A percentile compares a stretch with the other conserved stretches of the same genome.
phyloP scores from a whole-genome alignment of 441 rosid genomes.

The Bruguiera hainesii region DNA sequence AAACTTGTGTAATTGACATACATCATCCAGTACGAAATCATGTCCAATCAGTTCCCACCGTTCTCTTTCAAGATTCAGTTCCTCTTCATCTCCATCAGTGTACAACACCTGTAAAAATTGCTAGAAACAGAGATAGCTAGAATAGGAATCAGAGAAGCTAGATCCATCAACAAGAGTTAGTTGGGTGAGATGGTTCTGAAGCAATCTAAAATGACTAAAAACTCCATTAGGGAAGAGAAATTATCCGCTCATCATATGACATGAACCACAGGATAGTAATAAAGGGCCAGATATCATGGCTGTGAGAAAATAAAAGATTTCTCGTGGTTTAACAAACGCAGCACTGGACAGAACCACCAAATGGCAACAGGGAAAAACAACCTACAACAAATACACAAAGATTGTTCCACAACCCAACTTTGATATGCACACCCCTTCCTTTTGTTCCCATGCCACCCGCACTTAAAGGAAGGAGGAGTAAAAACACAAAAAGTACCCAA shows the following conservation, averaged over 20 bases:
- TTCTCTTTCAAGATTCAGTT: constrained; percentile 42
- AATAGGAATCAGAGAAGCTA: constrained; percentile 2
- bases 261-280: background rate
- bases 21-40: constrained; percentile 25
- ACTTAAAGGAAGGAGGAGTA: background rate
- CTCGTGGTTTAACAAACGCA: constrained; percentile 3
- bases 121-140: constrained; percentile 8
- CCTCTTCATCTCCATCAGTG: constrained; percentile 63
- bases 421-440: background rate
- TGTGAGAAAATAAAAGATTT: constrained; percentile 5
- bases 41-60: constrained; percentile 46
- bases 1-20: constrained; percentile 22
- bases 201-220: background rate
- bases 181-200: constrained; percentile 7
- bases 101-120: constrained; percentile 49
- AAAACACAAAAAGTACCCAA: background rate
- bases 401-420: constrained; percentile 1
- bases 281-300: constrained; percentile 1
- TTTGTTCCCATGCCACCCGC: background rate
- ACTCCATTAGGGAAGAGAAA: constrained; percentile 7
- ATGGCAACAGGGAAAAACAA: constrained; percentile 5
- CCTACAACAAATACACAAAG: background rate
- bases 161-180: background rate
- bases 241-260: background rate
- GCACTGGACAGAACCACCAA: constrained; percentile 1